Conservation (phyloP, 257 asterid genomes). For the Paraleonurus japonicus region DNA sequence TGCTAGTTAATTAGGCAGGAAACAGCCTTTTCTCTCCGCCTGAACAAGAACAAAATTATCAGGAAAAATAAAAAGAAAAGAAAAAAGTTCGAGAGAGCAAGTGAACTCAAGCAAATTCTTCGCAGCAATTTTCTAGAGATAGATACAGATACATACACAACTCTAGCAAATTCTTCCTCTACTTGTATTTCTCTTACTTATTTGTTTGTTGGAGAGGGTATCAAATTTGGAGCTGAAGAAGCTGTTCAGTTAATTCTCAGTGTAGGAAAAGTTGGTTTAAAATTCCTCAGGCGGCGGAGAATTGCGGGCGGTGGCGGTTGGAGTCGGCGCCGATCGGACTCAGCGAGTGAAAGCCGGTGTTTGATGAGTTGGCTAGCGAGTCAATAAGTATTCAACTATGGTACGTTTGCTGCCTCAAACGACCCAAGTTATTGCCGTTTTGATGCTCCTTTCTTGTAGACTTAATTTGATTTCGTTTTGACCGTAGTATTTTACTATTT, state of each 20-base stretch:
- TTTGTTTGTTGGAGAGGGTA: conserved; percentile 12
- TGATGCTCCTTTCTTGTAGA: conserved; percentile 15
- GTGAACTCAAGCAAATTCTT: neutral
- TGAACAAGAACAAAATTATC: neutral
- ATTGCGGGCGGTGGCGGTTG: conserved; percentile 25
- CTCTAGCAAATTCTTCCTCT: neutral
- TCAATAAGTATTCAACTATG: conserved; percentile 44
- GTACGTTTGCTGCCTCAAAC: conserved; percentile 42
- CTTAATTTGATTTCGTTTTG: conserved; percentile 34
- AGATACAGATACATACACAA: conserved; percentile 21
- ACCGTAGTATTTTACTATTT: conserved; percentile 8
- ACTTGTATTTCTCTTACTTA: neutral
- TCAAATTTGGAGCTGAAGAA: conserved; percentile 15
- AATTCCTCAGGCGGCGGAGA: conserved; percentile 19
- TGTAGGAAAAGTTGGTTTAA: conserved; percentile 11
- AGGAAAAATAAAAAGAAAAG: neutral
- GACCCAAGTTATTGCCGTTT: conserved; percentile 27
- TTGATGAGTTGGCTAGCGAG: conserved; percentile 60
- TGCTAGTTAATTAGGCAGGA: neutral
- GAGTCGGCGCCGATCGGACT: conserved; percentile 58
- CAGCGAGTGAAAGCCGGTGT: conserved; percentile 40
- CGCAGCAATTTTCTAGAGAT: conserved; percentile 22
- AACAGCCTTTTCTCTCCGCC: neutral
- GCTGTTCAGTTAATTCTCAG: conserved; percentile 28
- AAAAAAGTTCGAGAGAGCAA: conserved; percentile 11